phyloP scores from a whole-genome alignment of 768 basidiomycete species.

The Phanerochaete carnosa region DNA sequence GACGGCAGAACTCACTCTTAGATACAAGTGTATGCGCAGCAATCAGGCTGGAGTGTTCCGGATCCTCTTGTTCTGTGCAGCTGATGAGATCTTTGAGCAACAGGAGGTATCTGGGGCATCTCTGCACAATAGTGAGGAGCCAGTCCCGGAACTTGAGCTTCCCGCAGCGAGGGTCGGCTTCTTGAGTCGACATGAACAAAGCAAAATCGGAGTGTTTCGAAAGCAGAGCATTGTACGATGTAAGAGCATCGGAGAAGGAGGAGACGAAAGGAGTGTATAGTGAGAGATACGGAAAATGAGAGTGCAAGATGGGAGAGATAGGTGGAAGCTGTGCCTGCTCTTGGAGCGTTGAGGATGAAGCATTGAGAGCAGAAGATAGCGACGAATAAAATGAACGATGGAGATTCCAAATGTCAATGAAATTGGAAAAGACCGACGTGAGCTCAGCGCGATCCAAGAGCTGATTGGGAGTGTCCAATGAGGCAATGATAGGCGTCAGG shows the following conservation, averaged over 20 bases:
- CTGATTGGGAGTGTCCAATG: constrained; percentile 65
- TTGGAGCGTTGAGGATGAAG: constrained; percentile 22
- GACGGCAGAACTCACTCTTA: constrained; percentile 51
- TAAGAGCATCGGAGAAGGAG: constrained; percentile 65
- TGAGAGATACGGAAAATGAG: constrained; percentile 87
- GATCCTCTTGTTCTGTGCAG: constrained; percentile 61
- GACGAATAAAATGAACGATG: constrained; percentile 72
- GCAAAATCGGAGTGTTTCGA: constrained; percentile 57
- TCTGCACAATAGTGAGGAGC: constrained; percentile 83
- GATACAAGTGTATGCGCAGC: constrained; percentile 64
- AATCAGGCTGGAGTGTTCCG: constrained; percentile 62
- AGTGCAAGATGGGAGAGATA: constrained; percentile 59
- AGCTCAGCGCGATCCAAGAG: constrained; percentile 68
- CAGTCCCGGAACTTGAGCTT: constrained; percentile 80
- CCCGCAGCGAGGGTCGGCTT: constrained; percentile 66
- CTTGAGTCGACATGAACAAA: constrained; percentile 58
- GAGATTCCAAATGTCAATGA: constrained; percentile 89
- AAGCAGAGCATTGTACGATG: constrained; percentile 53
- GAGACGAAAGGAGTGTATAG: constrained; percentile 85
- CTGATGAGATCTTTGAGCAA: constrained; percentile 76
- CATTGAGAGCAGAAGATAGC: constrained; percentile 44
- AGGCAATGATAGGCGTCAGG: constrained; percentile 71
- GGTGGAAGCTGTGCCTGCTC: constrained; percentile 32
- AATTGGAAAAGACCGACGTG: constrained; percentile 80
- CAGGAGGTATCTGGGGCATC: constrained; percentile 84